Conservation (phyloP, 2,329 filamentous ascomycete genomes). For the Dothidotthia symphoricarpi region DNA sequence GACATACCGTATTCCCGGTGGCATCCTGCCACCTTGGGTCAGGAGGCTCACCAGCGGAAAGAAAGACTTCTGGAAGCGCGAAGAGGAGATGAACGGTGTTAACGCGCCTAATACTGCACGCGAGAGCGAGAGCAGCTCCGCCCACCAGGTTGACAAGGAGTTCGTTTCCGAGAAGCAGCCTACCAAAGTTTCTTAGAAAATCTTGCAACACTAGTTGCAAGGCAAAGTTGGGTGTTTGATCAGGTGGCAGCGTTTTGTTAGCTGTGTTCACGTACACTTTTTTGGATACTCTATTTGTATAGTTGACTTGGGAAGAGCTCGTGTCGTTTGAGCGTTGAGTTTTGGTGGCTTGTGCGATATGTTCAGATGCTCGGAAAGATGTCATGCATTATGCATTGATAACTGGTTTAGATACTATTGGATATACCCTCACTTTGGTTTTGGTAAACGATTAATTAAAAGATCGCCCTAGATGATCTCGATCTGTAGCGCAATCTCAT, state of each 20-base stretch:
- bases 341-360: too few species aligned
- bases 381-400: too few species aligned
- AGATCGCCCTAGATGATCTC: too few species aligned
- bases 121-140: slow-evolving; percentile 28
- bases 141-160: slow-evolving; percentile 23
- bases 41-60: slow-evolving; percentile 63
- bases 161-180: slow-evolving; percentile 24
- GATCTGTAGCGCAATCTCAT: too few species aligned
- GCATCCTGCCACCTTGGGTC: slow-evolving; percentile 73
- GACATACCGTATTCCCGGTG: slow-evolving; percentile 74
- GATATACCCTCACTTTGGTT: too few species aligned
- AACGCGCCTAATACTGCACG: slow-evolving; percentile 15
- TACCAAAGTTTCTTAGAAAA: slow-evolving; percentile 18
- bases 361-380: too few species aligned
- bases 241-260: slow-evolving; percentile 4
- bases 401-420: too few species aligned
- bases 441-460: too few species aligned
- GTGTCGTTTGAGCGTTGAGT: not conserved
- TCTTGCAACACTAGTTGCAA: not conserved
- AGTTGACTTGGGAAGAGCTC: not conserved
- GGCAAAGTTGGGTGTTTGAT: slow-evolving; percentile 2
- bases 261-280: too few species aligned
- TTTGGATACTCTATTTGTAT: too few species aligned
- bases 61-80: slow-evolving; percentile 66
- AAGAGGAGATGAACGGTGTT: slow-evolving; percentile 28